phyloP scores from a whole-genome alignment of 768 basidiomycete genomes.

The Leccinum variicolor region DNA sequence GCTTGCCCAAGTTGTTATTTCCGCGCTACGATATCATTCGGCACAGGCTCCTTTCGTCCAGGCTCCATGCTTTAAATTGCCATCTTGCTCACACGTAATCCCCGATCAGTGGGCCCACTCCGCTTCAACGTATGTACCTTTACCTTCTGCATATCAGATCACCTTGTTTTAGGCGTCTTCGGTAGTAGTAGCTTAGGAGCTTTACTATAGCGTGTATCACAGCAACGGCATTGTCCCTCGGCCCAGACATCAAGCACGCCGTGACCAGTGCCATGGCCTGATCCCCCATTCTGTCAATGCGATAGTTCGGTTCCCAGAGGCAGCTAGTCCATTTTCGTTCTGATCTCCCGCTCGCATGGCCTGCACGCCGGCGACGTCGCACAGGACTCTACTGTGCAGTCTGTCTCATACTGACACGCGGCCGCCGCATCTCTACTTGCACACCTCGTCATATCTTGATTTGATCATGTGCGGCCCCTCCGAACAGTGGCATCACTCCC shows the following conservation, averaged over 20 bases:
- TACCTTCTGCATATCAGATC: constrained; percentile 17
- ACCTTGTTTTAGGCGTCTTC: constrained; percentile 17
- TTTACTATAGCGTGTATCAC: constrained; percentile 3
- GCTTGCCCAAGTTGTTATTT: constrained; percentile 20
- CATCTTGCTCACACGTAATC: constrained; percentile 26
- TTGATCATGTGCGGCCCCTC: constrained; percentile 4
- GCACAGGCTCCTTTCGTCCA: constrained; percentile 14
- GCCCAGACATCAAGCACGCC: constrained; percentile 3
- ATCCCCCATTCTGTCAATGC: constrained; percentile 20
- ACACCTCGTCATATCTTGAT: constrained; percentile 2
- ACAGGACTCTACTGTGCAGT: neutral
- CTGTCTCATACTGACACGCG: constrained; percentile 22
- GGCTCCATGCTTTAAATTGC: neutral
- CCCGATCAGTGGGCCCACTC: constrained; percentile 15
- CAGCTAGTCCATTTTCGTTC: constrained; percentile 11
- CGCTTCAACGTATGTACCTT: constrained; percentile 8
- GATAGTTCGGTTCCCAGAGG: constrained; percentile 1
- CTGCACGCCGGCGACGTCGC: constrained; percentile 16
- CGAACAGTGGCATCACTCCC: neutral
- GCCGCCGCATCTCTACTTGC: neutral
- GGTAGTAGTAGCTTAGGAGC: constrained; percentile 18
- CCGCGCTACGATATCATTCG: constrained; percentile 16
- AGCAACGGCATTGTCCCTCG: constrained; percentile 17
- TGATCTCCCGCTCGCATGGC: constrained; percentile 17
- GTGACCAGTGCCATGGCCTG: neutral